Percentiles rank a stretch among this genome's conserved stretches.
These are phyloP conservation scores for Lachnellula willkommii DNA, from an alignment of 2,329 filamentous ascomycete species.

Conservation along the genomic window DNA sequence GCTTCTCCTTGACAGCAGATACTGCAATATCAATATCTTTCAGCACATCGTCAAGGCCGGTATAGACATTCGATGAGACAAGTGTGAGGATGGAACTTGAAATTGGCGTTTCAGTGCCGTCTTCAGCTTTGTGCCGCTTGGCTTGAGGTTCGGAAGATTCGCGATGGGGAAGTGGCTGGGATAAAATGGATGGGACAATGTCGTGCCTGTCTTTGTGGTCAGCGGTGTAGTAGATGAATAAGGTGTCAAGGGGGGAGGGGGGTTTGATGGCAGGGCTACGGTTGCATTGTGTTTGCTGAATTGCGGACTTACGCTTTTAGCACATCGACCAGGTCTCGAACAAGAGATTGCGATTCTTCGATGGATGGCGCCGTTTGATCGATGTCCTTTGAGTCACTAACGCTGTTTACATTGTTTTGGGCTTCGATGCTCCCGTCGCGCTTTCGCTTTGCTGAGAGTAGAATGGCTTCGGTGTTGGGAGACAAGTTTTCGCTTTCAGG, in stretches of 20 bases:
- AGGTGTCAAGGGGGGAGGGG: not conserved
- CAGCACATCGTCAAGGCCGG: slow-evolving; percentile 60
- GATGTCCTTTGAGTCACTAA: slow-evolving; percentile 17
- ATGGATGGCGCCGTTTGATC: slow-evolving; percentile 14
- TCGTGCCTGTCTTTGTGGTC: slow-evolving; percentile 45
- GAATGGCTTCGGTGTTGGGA: slow-evolving; percentile 23
- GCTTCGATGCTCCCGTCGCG: slow-evolving; percentile 46
- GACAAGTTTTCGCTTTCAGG: slow-evolving; percentile 18
- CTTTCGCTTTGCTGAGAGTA: slow-evolving; percentile 50
- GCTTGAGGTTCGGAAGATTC: slow-evolving; percentile 46
- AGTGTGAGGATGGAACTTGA: slow-evolving; percentile 43
- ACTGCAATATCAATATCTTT: slow-evolving; percentile 48
- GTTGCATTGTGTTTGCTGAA: slow-evolving; percentile 6
- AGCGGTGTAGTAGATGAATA: slow-evolving; percentile 25
- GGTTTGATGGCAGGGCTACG: not conserved
- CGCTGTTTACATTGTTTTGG: slow-evolving; percentile 25
- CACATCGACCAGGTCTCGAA: slow-evolving; percentile 40
- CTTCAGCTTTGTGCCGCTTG: slow-evolving; percentile 56
- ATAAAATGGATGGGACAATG: slow-evolving; percentile 48
- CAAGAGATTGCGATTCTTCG: slow-evolving; percentile 34
- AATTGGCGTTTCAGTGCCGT: slow-evolving; percentile 36
- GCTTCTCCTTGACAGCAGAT: slow-evolving; percentile 43
- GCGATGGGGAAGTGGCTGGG: slow-evolving; percentile 44
- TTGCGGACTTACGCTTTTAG: slow-evolving; percentile 37
- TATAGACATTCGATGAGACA: slow-evolving; percentile 44